Conservation (phyloP, 1,139 yeast species). For the Sugiyamaella neomexicana region DNA sequence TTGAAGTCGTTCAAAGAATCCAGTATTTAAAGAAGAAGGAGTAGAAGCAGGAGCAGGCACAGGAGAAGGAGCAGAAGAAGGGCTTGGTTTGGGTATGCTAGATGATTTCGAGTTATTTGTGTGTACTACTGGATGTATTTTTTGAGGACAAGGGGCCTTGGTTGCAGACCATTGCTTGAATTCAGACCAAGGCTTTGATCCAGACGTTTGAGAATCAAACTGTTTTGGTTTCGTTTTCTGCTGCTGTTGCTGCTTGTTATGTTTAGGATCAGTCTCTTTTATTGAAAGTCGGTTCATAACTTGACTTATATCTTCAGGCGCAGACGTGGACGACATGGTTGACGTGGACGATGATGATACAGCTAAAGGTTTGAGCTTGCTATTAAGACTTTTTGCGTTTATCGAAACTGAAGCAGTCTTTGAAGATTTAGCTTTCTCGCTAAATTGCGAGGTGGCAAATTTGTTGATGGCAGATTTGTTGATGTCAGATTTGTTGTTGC, state of each 20-base stretch:
- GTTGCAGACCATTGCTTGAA: neutral
- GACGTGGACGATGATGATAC: neutral
- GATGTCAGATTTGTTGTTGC: neutral
- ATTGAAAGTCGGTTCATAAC: neutral
- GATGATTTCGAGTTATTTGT: neutral
- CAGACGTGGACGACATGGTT: neutral
- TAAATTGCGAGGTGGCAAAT: no score
- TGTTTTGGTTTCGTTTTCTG: conserved; percentile 73
- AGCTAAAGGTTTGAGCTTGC: neutral
- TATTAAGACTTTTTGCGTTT: no score
- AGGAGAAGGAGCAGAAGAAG: neutral
- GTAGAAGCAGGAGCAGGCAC: neutral
- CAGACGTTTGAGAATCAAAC: conserved; percentile 82
- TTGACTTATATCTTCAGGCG: neutral
- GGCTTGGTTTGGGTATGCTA: neutral
- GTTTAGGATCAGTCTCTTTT: neutral
- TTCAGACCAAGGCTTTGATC: neutral
- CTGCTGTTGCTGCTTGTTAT: neutral
- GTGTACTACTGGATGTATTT: neutral
- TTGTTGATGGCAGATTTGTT: neutral
- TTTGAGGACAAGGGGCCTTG: neutral
- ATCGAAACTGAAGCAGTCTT: no score
- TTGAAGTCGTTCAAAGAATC: conserved; percentile 15
- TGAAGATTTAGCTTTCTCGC: no score
- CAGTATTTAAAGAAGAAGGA: neutral